Evolutionary conservation across 208 protist species (phyloP), one percentile per base, ranked within the genome.

Genomic region (Trypanosoma avium): DNA sequence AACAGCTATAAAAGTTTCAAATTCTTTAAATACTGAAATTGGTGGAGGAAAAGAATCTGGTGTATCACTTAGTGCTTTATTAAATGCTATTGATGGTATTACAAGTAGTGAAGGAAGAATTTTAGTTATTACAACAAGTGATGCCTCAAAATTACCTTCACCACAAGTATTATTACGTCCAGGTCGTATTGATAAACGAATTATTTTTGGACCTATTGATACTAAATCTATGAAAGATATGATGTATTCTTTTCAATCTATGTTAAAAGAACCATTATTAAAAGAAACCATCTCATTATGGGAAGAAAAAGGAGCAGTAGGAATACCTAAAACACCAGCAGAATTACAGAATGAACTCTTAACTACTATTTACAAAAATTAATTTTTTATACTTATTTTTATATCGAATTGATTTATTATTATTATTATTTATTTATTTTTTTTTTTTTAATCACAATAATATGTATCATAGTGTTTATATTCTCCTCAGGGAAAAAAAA

Each of bases 51-150:
- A 70, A 2, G 63, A 67, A 19, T 50, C 63, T 47, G 56, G 75
- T n/a, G 70, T 98, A 2, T 97, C 96, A 1, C 77, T 99, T 55
- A 96, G 86, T 53, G 97, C 87, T 0, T 67, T 99, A 32, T 78
- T 99, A 29, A 99, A 99, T 73, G 91, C 96, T 1, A 71, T 99
- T 27, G 97, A 99, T 68, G 97, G 97, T 24, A 77, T 98, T 48
- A 78, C 84, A 0, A 90, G 85, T 56, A 90, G 83, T 42, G 95
- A 99, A 48, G 97, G 95, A 7, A 72, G 95, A 38, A 52, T 99
- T 4, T 70, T 99, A 21, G 86, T 99, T 66, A 90, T 99, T 71
- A 99, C 97, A 0, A 94, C 91, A 0, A 99, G 98, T 61, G 75
- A 97, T 70, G 53, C 84, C 2, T 81, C 94, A 47, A 60, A 79